Percentiles rank a stretch among this genome's conserved stretches.
Evolutionary conservation across 306 rosid species (phyloP).

Genomic region (Heteromeles arbutifolia): DNA sequence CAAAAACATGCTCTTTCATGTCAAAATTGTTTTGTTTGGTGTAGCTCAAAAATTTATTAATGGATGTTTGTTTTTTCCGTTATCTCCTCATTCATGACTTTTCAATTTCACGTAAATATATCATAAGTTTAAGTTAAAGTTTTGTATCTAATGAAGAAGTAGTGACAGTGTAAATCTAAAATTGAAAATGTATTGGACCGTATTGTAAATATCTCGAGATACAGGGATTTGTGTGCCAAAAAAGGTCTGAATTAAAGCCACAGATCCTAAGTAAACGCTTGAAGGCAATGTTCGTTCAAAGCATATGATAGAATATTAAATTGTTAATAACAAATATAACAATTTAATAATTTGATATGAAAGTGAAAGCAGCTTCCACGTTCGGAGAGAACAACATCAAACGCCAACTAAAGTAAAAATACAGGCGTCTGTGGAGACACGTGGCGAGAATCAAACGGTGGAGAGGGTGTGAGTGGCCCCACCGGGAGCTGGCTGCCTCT

Average conservation of each 20-base stretch:
- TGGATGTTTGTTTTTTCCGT: background rate
- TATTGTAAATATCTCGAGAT: background rate
- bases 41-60: background rate
- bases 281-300: constrained; percentile 1
- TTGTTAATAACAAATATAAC: background rate
- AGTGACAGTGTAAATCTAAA: background rate
- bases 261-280: background rate
- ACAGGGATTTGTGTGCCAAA: background rate
- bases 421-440: background rate
- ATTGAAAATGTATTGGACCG: background rate
- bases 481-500: constrained; percentile 4
- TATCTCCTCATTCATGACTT: background rate
- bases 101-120: no score
- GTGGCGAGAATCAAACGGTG: constrained; percentile 11
- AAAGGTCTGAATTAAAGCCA: background rate
- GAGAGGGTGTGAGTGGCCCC: background rate
- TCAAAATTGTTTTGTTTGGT: background rate
- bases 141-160: background rate
- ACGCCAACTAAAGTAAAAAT: background rate
- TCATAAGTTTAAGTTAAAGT: background rate
- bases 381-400: constrained; percentile 1
- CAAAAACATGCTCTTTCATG: background rate
- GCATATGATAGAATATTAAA: background rate
- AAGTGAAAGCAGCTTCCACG: constrained; percentile 14
- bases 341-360: background rate